Conservation (phyloP, 2,329 filamentous ascomycete genomes). For the Shiraia sp. region DNA sequence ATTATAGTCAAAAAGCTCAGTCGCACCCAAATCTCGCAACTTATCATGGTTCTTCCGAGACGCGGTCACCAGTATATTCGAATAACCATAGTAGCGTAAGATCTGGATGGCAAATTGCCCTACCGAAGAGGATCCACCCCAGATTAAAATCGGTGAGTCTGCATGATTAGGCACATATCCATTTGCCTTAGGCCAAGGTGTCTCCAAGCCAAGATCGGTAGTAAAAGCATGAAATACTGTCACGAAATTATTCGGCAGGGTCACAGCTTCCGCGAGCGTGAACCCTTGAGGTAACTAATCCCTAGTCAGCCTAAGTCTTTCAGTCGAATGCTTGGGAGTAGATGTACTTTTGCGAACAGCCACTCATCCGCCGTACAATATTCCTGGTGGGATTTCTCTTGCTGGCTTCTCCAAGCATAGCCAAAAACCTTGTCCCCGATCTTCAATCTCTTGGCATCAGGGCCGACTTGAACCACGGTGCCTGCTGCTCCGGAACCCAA, state of each 20-base stretch:
- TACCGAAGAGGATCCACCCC: slow-evolving; percentile 50
- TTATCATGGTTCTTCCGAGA: slow-evolving; percentile 45
- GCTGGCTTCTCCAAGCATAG: slow-evolving; percentile 54
- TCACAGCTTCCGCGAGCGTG: slow-evolving; percentile 54
- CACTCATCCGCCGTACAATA: slow-evolving; percentile 58
- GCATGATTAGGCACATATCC: slow-evolving; percentile 41
- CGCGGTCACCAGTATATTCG: slow-evolving; percentile 45
- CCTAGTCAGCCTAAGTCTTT: slow-evolving; percentile 5
- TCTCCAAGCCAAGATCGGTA: slow-evolving; percentile 56
- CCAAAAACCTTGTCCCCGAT: slow-evolving; percentile 62
- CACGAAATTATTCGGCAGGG: slow-evolving; percentile 60
- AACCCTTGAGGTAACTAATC: slow-evolving; percentile 48
- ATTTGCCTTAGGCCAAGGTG: slow-evolving; percentile 61
- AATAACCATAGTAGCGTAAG: slow-evolving; percentile 47
- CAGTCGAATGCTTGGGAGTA: fast-evolving
- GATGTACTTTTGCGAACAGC: slow-evolving; percentile 40
- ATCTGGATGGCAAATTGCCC: slow-evolving; percentile 50
- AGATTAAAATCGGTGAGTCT: slow-evolving; percentile 45
- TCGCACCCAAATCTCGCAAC: slow-evolving; percentile 45
- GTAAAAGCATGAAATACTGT: slow-evolving; percentile 62
- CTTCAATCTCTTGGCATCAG: slow-evolving; percentile 49
- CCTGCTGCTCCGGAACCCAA: slow-evolving; percentile 59
- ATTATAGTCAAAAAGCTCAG: slow-evolving; percentile 48
- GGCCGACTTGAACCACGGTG: slow-evolving; percentile 56
- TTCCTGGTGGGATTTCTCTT: slow-evolving; percentile 60